phyloP scores from a whole-genome alignment of 2,329 filamentous ascomycete genomes.

The Ophioceras dolichostomum region DNA sequence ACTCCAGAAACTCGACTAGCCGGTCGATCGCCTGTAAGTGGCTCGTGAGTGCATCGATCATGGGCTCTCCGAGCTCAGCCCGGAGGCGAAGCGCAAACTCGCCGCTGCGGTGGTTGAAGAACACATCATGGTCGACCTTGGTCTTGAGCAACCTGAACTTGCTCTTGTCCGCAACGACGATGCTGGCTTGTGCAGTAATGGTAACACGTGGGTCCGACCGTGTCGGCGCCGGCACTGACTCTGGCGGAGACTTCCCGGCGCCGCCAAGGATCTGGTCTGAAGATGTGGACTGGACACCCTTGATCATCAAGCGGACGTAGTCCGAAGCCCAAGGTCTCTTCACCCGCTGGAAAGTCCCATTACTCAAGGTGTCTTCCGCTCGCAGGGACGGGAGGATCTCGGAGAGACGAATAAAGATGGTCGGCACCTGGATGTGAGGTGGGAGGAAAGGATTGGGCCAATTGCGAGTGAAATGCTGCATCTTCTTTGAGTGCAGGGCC shows the following conservation, averaged over 20 bases:
- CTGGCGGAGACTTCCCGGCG: constrained; percentile 1
- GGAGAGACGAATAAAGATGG: constrained; percentile 34
- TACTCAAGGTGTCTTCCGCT: constrained; percentile 6
- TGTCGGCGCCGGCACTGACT: constrained; percentile 18
- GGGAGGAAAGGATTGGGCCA: constrained; percentile 25
- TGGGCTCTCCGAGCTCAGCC: constrained; percentile 43
- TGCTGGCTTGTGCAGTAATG: constrained; percentile 38
- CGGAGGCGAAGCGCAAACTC: constrained; percentile 51
- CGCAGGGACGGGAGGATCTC: constrained; percentile 19
- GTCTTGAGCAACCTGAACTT: constrained; percentile 43
- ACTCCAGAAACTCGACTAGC: constrained; percentile 57
- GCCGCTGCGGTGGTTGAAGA: constrained; percentile 45
- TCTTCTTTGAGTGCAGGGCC: constrained; percentile 30
- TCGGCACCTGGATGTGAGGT: constrained; percentile 31
- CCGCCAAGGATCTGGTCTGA: constrained; percentile 1
- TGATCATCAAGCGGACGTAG: constrained; percentile 45
- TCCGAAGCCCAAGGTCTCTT: constrained; percentile 43
- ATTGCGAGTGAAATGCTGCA: constrained; percentile 23
- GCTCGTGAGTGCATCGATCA: constrained; percentile 44
- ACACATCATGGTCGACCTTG: constrained; percentile 47
- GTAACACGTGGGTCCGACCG: constrained; percentile 16
- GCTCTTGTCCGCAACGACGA: constrained; percentile 37
- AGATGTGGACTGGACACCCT: constrained; percentile 22
- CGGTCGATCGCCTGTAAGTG: constrained; percentile 56
- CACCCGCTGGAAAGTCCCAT: constrained; percentile 10